Conservation (phyloP, 257 asterid genomes). For the Mentha longifolia region DNA sequence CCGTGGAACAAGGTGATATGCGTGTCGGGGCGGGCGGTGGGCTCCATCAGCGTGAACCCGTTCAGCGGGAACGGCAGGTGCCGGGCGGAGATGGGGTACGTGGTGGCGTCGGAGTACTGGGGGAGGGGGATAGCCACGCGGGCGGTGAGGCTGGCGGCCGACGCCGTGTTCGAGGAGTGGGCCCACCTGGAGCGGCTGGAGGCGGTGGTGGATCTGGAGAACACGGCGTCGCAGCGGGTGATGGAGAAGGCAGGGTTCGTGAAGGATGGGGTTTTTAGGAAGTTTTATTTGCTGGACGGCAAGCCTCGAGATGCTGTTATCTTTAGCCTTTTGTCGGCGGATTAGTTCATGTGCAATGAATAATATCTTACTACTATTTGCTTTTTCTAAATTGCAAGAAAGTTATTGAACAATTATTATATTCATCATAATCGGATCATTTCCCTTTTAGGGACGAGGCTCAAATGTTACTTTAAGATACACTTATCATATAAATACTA, state of each 20-base stretch:
- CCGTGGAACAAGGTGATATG: slow-evolving; percentile 75
- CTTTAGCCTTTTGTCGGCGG: slow-evolving; percentile 66
- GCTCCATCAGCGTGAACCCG: slow-evolving; percentile 57
- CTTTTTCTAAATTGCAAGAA: not conserved
- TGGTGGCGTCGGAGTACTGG: slow-evolving; percentile 69
- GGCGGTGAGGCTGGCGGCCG: slow-evolving; percentile 75
- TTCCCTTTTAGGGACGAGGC: too few species aligned
- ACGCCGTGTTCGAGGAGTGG: slow-evolving; percentile 66
- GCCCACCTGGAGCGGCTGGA: slow-evolving; percentile 70
- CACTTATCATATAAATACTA: too few species aligned
- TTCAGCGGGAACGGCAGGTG: slow-evolving; percentile 42
- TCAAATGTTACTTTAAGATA: too few species aligned
- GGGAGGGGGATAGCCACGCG: slow-evolving; percentile 76
- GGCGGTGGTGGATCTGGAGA: slow-evolving; percentile 76
- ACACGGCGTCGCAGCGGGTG: slow-evolving; percentile 75
- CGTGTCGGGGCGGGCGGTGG: slow-evolving; percentile 53
- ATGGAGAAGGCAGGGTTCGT: slow-evolving; percentile 75
- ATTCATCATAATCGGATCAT: too few species aligned
- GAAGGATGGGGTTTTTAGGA: slow-evolving; percentile 77
- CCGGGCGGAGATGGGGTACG: slow-evolving; percentile 79
- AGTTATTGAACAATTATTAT: too few species aligned
- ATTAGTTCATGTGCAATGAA: slow-evolving; percentile 43
- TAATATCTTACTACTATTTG: not conserved
- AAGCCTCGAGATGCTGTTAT: slow-evolving; percentile 57
- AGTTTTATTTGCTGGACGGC: slow-evolving; percentile 64